phyloP scores from a whole-genome alignment of 2,329 filamentous ascomycete genomes.

The Fusarium irregulare region DNA sequence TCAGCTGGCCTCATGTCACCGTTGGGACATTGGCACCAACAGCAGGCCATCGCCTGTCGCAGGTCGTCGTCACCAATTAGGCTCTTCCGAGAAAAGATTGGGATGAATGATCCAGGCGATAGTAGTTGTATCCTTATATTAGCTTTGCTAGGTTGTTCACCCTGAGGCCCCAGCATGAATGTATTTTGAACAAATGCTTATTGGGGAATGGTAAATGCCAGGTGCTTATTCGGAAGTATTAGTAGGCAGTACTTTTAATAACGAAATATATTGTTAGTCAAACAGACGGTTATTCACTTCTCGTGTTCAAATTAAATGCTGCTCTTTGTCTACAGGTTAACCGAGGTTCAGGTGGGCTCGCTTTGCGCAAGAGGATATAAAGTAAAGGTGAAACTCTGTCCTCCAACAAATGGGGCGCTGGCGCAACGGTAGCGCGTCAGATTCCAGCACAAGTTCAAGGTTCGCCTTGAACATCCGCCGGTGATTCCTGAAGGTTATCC shows the following conservation, averaged over 20 bases:
- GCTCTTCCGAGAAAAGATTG: neutral
- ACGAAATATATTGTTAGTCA: neutral
- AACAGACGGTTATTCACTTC: neutral
- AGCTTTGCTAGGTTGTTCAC: fast-evolving
- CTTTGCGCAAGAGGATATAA: neutral
- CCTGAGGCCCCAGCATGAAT: neutral
- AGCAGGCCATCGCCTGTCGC: neutral
- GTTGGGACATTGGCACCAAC: constrained; percentile 36
- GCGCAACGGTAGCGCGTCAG: constrained; percentile 31
- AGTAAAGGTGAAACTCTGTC: fast-evolving
- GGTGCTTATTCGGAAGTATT: neutral
- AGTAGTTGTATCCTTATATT: neutral
- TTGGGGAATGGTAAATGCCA: neutral
- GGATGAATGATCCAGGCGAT: neutral
- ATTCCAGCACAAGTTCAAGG: neutral
- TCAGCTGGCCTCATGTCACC: constrained; percentile 23
- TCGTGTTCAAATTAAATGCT: neutral
- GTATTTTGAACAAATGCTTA: neutral
- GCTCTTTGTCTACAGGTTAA: neutral
- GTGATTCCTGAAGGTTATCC: constrained; percentile 27
- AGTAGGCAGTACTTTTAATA: neutral
- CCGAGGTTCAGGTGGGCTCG: neutral
- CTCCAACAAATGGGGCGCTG: constrained; percentile 7
- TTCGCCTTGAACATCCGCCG: too few species aligned
- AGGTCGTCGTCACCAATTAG: constrained; percentile 3